A percentile compares a stretch with the other conserved stretches of the same genome.
These are phyloP conservation scores for Talaromyces atroroseus DNA, from an alignment of 2,329 filamentous ascomycete species.

Conservation along the genomic window DNA sequence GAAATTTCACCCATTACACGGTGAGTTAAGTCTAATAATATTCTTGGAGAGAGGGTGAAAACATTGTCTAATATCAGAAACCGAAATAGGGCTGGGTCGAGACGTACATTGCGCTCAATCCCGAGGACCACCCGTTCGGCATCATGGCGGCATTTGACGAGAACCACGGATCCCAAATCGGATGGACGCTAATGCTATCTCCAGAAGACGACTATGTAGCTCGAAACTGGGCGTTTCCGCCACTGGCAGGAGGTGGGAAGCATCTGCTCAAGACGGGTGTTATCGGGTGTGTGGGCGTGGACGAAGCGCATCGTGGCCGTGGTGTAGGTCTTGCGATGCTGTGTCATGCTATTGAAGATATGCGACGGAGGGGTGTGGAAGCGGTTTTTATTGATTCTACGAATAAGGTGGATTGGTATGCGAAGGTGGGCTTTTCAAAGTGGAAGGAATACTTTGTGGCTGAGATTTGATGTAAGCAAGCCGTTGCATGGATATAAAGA, in stretches of 20 bases:
- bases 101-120: constrained; percentile 34
- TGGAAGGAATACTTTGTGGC: constrained; percentile 37
- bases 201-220: constrained; percentile 27
- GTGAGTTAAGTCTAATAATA: constrained; percentile 19
- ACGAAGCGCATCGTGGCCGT: constrained; percentile 30
- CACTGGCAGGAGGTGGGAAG: constrained; percentile 30
- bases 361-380: constrained; percentile 38
- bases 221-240: constrained; percentile 36
- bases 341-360: constrained; percentile 39
- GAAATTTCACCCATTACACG: constrained; percentile 34
- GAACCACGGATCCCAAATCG: constrained; percentile 33
- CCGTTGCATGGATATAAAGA: too few species aligned
- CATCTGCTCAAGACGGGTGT: constrained; percentile 30
- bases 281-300: constrained; percentile 43
- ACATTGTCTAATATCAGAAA: background rate
- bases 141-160: constrained; percentile 39
- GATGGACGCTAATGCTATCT: constrained; percentile 43
- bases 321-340: constrained; percentile 41
- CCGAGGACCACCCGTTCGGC: constrained; percentile 31
- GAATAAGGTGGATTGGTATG: constrained; percentile 41
- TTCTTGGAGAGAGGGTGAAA: background rate
- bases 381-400: constrained; percentile 44
- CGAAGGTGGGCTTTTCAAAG: constrained; percentile 37
- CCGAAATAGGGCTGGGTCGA: constrained; percentile 36
- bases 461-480: constrained; percentile 16